A percentile compares a stretch with the other conserved stretches of the same genome.
Conservation (phyloP, 257 asterid species). For the Solanum commersonii region DNA sequence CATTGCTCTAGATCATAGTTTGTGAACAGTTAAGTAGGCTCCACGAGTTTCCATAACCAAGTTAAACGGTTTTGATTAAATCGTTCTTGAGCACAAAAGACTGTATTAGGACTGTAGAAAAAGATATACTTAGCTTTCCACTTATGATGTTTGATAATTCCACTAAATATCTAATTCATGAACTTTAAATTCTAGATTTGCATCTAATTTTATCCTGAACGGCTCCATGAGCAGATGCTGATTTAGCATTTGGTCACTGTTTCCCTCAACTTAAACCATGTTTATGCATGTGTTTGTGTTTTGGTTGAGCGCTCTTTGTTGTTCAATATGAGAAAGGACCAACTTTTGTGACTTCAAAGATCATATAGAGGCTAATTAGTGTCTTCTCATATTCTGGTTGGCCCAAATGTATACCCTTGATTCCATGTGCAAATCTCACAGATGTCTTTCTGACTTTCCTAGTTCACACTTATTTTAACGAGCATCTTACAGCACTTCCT, state of each 20-base stretch:
- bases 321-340: not conserved
- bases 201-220: constrained; percentile 1
- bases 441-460: not conserved
- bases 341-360: not conserved
- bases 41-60: not conserved
- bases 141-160: not conserved
- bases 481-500: not conserved
- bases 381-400: not conserved
- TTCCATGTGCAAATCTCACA: not conserved
- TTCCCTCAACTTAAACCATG: not conserved
- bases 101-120: not conserved
- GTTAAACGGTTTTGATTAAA: not conserved
- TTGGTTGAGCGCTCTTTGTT: not conserved
- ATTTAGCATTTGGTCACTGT: not conserved
- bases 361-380: not conserved
- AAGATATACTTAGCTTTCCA: not conserved
- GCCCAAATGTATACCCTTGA: not conserved
- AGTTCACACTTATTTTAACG: not conserved
- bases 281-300: not conserved
- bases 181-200: not conserved
- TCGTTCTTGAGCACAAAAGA: not conserved
- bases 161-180: not conserved
- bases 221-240: not conserved
- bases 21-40: not conserved
- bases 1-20: not conserved